Evolutionary conservation across 306 rosid species (phyloP).

Genomic region (Pterocarpus macrocarpus): DNA sequence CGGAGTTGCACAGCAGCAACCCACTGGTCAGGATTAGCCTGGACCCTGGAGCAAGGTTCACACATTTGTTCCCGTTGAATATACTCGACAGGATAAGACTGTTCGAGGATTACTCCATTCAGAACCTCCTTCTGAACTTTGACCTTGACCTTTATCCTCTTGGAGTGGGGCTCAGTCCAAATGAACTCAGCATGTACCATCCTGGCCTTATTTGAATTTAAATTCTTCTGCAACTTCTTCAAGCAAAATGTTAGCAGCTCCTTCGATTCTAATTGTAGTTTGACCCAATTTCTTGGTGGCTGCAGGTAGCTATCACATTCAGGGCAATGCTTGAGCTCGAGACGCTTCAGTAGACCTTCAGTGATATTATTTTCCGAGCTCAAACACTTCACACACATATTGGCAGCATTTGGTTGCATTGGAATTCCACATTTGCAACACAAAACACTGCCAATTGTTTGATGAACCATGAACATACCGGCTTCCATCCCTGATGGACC

Average conservation of each 20-base stretch:
- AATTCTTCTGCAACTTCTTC: constrained; percentile 61
- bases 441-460: constrained; percentile 60
- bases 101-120: constrained; percentile 70
- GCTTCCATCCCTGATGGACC: constrained; percentile 54
- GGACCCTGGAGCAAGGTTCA: constrained; percentile 67
- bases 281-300: constrained; percentile 74
- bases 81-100: constrained; percentile 62
- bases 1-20: constrained; percentile 76
- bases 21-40: constrained; percentile 84
- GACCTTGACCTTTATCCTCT: constrained; percentile 68
- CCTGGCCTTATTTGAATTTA: constrained; percentile 57
- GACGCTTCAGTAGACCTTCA: constrained; percentile 71
- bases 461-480: constrained; percentile 68
- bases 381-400: constrained; percentile 74
- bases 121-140: constrained; percentile 74
- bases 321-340: constrained; percentile 62
- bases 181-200: constrained; percentile 60
- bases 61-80: constrained; percentile 72
- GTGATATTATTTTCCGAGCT: constrained; percentile 75
- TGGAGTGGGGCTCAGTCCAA: constrained; percentile 75
- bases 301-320: constrained; percentile 72
- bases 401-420: constrained; percentile 75
- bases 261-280: constrained; percentile 67
- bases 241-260: constrained; percentile 70
- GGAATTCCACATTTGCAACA: constrained; percentile 76